phyloP scores from a whole-genome alignment of 1,139 yeast species.

The Scheffersomyces cryptocercus region DNA sequence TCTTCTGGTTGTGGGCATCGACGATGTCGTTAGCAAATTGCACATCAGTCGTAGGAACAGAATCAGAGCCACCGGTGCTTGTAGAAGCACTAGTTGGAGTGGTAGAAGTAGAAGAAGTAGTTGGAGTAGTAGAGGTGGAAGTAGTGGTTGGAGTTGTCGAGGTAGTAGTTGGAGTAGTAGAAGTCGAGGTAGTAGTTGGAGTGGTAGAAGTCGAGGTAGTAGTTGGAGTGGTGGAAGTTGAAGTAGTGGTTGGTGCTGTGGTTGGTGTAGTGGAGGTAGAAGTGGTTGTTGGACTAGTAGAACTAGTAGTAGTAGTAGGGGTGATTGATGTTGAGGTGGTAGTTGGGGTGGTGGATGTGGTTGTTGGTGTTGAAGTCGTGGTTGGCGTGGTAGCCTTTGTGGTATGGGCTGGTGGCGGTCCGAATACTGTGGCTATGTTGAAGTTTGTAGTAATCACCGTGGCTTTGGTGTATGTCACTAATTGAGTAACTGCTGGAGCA shows the following conservation, averaged over 20 bases:
- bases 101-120: constrained; percentile 6
- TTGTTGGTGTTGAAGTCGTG: constrained; percentile 9
- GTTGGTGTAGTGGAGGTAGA: constrained; percentile 14
- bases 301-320: constrained; percentile 2
- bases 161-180: constrained; percentile 9
- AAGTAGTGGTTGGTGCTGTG: constrained; percentile 13
- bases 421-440: constrained; percentile 7
- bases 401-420: constrained; percentile 13
- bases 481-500: constrained; percentile 33
- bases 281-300: constrained; percentile 5
- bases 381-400: constrained; percentile 9
- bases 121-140: constrained; percentile 6
- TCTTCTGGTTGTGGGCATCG: constrained; percentile 50
- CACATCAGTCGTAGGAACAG: neutral
- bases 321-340: constrained; percentile 8
- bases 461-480: constrained; percentile 21
- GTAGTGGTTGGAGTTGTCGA: constrained; percentile 7
- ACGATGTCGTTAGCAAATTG: constrained; percentile 28
- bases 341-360: constrained; percentile 11
- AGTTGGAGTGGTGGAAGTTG: constrained; percentile 7
- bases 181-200: constrained; percentile 11
- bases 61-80: constrained; percentile 1
- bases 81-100: constrained; percentile 6
- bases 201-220: constrained; percentile 11
- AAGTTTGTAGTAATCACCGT: constrained; percentile 16